A percentile compares a stretch with the other conserved stretches of the same genome.
These are phyloP conservation scores for Afroboletus lepidellus DNA, from an alignment of 1,284 basidiomycete genomes.

Conservation along the genomic window DNA sequence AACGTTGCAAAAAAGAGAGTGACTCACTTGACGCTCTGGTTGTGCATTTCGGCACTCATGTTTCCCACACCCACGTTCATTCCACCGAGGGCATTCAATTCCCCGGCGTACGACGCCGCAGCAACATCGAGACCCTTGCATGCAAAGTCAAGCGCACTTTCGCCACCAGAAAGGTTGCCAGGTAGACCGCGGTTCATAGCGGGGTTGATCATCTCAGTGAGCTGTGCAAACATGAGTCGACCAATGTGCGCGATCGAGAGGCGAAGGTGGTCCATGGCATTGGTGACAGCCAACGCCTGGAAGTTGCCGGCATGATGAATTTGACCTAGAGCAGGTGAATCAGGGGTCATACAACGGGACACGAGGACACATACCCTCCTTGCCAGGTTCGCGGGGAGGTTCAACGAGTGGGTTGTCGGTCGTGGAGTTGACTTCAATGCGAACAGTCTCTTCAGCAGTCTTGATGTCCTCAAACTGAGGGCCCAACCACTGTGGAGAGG, in stretches of 20 bases:
- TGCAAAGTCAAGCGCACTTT: constrained; percentile 82
- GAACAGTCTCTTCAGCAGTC: constrained; percentile 59
- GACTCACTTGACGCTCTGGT: constrained; percentile 79
- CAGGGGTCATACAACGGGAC: background rate
- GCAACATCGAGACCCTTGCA: constrained; percentile 86
- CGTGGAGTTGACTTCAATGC: constrained; percentile 81
- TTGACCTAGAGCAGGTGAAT: constrained; percentile 66
- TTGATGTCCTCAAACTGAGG: constrained; percentile 84
- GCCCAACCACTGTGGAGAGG: constrained; percentile 82
- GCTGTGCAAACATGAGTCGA: constrained; percentile 80
- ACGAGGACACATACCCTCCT: constrained; percentile 17
- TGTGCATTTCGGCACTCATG: constrained; percentile 86
- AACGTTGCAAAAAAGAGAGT: background rate
- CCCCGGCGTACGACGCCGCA: constrained; percentile 75
- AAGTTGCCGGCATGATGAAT: constrained; percentile 87
- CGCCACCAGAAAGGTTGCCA: constrained; percentile 77
- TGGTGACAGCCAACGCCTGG: constrained; percentile 85
- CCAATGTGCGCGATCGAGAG: constrained; percentile 81
- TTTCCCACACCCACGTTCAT: constrained; percentile 84
- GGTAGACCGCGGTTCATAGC: constrained; percentile 81
- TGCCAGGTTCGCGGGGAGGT: constrained; percentile 18
- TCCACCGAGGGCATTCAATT: constrained; percentile 75
- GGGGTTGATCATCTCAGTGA: constrained; percentile 81
- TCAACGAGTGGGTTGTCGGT: constrained; percentile 35
- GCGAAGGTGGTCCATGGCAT: constrained; percentile 86